Base-by-base conservation (phyloP, 306 rosid species). In the Alnus glutinosa region DNA sequence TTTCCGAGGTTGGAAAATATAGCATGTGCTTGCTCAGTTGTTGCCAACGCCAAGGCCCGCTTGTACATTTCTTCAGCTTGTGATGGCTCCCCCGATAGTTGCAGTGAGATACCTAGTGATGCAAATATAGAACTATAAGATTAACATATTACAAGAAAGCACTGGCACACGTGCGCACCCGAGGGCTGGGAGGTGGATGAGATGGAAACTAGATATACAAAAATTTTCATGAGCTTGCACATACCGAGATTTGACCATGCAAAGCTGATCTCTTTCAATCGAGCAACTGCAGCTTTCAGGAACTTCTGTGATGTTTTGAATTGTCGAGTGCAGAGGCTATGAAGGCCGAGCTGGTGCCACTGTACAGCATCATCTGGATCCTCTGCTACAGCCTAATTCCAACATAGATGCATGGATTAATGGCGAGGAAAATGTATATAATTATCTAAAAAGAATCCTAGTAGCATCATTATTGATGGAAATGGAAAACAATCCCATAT, bases 301-400 rank as follows among this genome's bases (percentile, higher is more conserved):
- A 91, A 89, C 84, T 75, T 89, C 54, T 92, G 96, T 48, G 97
- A 92, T 81, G 88, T 78, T 83, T 84, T 91, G 82, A 91, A 92
- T 78, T 95, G 92, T 86, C 77, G 88, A 11, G 96, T 86, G 82
- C 92, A 89, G 36, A 95, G 98, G 81, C 86, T 90, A 83, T 95
- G 98, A 68, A 92, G 94, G 54, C 98, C 98, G 70, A 92, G 93
- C 86, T 95, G 98, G 83, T 89, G 97, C 98, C 97, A 95, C 62
- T 86, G 98, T 72, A 92, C 91, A 74, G 94, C 89, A 84, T 91
- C 98, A 84, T 92, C 92, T 42, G 98, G 98, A 82, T 91, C 89
- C 86, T 92, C 98, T 5, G 98, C 90, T 75, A 95, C 61, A 72
- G 94, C 97, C 98, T 95, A 74, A 61, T 66, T 59, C 77, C 75